Evolutionary conservation across 176 grass and related monocot species (phyloP), one percentile per base, ranked within the genome.

Genomic region (Saccharum officinarum): DNA sequence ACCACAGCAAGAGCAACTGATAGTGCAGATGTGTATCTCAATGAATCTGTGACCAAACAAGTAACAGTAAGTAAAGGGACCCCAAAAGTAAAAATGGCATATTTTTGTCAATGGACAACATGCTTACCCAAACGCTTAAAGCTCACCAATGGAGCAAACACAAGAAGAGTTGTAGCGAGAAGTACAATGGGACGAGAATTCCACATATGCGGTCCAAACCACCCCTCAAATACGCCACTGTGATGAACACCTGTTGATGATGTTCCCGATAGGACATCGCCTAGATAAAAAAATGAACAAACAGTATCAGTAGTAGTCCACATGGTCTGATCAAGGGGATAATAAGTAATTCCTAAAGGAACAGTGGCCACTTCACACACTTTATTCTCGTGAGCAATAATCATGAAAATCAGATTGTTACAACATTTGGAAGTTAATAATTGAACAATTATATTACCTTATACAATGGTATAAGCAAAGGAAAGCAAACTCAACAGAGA

Each of bases 191-290:
- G 50, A 75, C 95, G 93, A 67, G 86, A 85, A 89, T 84, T 93
- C 93, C 96, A 98, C 57, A 88, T 75, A 25, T 92, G 89, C 79
- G 81, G 80, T 50, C 91, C 93, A 88, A 98, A 98, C 93, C 96
- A 98, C n/a, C 91, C 87, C 91, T 98, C 96, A 54, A 95, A 89
- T 30, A 98, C 82, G 28, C 96, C 93, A 60, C 38, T 84, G 82
- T 98, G 93, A 81, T 94, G 93, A 63, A 88, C 73, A 41, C 93
- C 93, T n/a, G 52, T 89, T 57, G 93, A 85, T 22, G 95, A 95
- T 90, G 93, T 98, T 85, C 95, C 95, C 9, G 95, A 98, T 18
- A 98, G 81, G 75, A 98, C 96, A 83, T 98, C 96, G 5, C 47
- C 47, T 14, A 44, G 42, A 55, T 62, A 12, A 12, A 37, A 64